phyloP scores from a whole-genome alignment of 306 rosid genomes.

The Gillenia trifoliata region DNA sequence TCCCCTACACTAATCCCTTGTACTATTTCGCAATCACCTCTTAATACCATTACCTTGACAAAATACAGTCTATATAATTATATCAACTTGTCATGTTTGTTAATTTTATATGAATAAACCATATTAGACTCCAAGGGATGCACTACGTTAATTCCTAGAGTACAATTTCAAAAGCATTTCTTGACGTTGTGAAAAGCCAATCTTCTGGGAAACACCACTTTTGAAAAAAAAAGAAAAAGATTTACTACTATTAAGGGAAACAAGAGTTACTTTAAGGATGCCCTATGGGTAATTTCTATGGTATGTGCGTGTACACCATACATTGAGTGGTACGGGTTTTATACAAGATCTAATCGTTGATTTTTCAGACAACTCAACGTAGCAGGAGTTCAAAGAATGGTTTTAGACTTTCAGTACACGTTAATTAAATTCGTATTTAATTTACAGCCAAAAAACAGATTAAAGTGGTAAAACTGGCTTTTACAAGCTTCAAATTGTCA shows the following conservation, averaged over 20 bases:
- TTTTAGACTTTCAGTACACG: constrained; percentile 11
- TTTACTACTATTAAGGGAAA: no score
- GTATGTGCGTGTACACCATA: no score
- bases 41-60: no score
- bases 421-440: constrained; percentile 1
- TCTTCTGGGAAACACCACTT: background rate
- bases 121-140: background rate
- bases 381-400: constrained; percentile 34
- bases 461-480: background rate
- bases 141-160: background rate
- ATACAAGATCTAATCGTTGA: no score
- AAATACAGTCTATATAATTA: background rate
- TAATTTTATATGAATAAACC: background rate
- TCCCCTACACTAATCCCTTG: no score
- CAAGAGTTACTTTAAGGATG: no score
- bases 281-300: no score
- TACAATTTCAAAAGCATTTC: background rate
- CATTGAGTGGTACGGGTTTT: no score
- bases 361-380: no score
- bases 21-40: background rate
- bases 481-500: constrained; percentile 19
- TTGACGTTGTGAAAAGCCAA: background rate
- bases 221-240: no score
- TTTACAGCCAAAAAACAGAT: constrained; percentile 17
- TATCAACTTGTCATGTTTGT: background rate